Base-by-base conservation (phyloP, 768 basidiomycete genomes). In the Clavaria fumosa region DNA sequence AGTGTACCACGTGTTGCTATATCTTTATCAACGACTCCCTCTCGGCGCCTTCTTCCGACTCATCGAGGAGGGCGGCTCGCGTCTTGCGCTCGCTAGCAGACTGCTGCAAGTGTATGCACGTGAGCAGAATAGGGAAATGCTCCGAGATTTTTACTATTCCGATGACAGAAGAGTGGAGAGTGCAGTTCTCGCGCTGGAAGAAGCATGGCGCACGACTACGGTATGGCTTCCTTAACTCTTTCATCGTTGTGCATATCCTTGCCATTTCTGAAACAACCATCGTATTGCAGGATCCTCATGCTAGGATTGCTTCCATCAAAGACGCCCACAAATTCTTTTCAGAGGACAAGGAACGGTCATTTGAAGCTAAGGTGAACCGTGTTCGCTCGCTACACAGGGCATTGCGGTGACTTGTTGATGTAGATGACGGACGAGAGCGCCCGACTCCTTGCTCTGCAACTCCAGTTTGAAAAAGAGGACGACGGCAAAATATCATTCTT, bases 81-180 rank as follows among this genome's bases (percentile, higher is more conserved):
- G 62, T 30, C 69, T 93, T 5, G 69, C 67, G 3, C 74, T 71
- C n/a, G 88, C 86, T 0, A 75, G 75, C 45, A 75, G 67, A 42
- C 59, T 95, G 3, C 66, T 93, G 31, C 83, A 93, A 53, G 85
- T 91, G 1, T 93, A 91, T 52, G 88, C 85, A 1, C 63, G 82
- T 26, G 84, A 90, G 53, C 88, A 88, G 49, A 83, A 93, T 52
- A 66, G 82, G 35, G 85, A 86, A 45, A 81, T 97, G 74, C 61
- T 97, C 5, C 67, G 89, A 11, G 90, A 99, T 53, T 97, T 91
- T 58, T 97, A 90, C 56, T 99, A 93, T 51, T 93, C 93, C 23
- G 95, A 99, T 49, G 95, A 97, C 57, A 67, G 95, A 38, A 69
- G 91, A 32, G 79, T 86, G 10, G 95, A 97, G 53, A 93, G 81